phyloP scores from a whole-genome alignment of 2,329 filamentous ascomycete species.

The Microsporum audouinii region DNA sequence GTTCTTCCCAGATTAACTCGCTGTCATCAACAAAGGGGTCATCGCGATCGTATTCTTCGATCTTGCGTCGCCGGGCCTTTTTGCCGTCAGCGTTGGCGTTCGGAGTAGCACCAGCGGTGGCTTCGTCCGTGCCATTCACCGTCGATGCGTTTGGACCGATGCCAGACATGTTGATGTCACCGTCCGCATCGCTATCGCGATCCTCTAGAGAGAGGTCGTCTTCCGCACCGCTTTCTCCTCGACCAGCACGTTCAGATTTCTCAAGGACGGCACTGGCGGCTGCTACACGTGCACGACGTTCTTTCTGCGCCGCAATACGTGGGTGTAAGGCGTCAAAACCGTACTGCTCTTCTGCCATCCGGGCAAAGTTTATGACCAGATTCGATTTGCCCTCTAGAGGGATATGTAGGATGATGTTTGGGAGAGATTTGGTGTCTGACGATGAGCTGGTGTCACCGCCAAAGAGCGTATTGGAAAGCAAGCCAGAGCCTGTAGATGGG shows the following conservation, averaged over 20 bases:
- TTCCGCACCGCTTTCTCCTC: slow-evolving; percentile 65
- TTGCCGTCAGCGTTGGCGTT: slow-evolving; percentile 43
- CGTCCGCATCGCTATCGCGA: slow-evolving; percentile 48
- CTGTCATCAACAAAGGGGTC: slow-evolving; percentile 76
- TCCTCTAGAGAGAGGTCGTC: slow-evolving; percentile 85
- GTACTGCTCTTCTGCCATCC: slow-evolving; percentile 84
- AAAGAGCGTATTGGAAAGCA: slow-evolving; percentile 52
- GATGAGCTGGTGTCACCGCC: slow-evolving; percentile 41
- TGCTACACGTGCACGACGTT: slow-evolving; percentile 76
- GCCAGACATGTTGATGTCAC: slow-evolving; percentile 33
- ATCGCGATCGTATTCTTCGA: slow-evolving; percentile 56
- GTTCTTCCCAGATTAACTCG: slow-evolving; percentile 88
- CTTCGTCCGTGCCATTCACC: slow-evolving; percentile 40
- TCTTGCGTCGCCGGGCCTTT: slow-evolving; percentile 59
- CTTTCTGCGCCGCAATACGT: slow-evolving; percentile 74
- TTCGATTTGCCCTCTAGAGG: slow-evolving; percentile 71
- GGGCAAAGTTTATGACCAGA: slow-evolving; percentile 90
- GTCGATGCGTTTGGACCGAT: slow-evolving; percentile 31
- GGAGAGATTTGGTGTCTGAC: slow-evolving; percentile 40
- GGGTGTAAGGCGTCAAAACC: slow-evolving; percentile 91
- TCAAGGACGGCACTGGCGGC: slow-evolving; percentile 80
- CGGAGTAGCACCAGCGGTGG: slow-evolving; percentile 23
- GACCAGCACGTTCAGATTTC: slow-evolving; percentile 55
- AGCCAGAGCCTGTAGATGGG: slow-evolving; percentile 48
- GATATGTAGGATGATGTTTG: slow-evolving; percentile 74